Base-by-base conservation (phyloP, 2,329 filamentous ascomycete genomes). In the Sodiomyces alkalinus region DNA sequence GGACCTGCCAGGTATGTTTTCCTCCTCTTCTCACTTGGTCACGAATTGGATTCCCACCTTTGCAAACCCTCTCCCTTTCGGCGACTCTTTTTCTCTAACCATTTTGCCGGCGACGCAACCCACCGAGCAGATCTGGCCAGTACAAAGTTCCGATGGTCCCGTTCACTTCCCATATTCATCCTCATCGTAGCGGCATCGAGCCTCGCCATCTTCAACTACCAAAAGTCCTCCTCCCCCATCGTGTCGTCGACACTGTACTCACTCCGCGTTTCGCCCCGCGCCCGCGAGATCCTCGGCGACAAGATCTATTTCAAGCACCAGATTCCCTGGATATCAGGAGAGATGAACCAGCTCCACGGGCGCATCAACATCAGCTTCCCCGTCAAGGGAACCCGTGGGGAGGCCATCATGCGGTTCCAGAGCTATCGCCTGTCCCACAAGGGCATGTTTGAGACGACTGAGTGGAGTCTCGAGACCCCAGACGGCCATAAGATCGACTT, bases 171-270 rank as follows among this genome's bases (percentile, higher is more conserved):
- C 30, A 58, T 92, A 49, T 96, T 96, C 65, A 49, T 78, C 29
- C 53, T 68, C 37, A 60, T 82, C 37, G 72, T 93, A 41, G 68
- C 70, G 27, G 62, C 66, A 31, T 78, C 76, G 40, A 75, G 76
- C 39, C 59, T 92, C 34, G 82, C 79, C 41, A 94, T 98, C 54
- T 96, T 98, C 78, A 98, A 98, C 68, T 96, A 98, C 69, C 87
- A 98, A 53, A 94, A 94, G 54, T 73, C 76, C 32, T 83, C 80
- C n/a, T 83, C 75, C 16, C 80, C 80, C 30, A 70, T 87, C 17
- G 80, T 94, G n/a, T 74, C 74, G 31, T 82, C 80, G 31, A 90
- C 85, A 4, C 69, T 98, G 17, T 98, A 96, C 62, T 80, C 87
- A 1, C 68, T 98, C 38, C 80, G 90, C 38, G 92, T 81, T 3